Percentiles rank a stretch among this genome's conserved stretches.
Evolutionary conservation across 108 stramenopile genomes (phyloP).

Genomic region (Schizochytrium sp.): DNA sequence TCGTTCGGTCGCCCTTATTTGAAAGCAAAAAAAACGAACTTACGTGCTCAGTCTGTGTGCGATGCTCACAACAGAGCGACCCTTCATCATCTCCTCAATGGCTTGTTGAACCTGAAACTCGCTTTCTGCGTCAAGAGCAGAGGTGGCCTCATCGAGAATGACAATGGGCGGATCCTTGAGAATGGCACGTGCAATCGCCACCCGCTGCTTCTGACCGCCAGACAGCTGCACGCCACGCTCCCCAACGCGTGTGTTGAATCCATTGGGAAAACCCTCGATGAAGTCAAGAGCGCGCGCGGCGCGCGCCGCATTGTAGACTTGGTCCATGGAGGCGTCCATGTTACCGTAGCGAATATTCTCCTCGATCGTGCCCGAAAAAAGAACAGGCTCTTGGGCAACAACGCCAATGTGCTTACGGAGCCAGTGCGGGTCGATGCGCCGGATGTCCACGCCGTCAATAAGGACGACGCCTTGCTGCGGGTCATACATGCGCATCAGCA

Average conservation of each 20-base stretch:
- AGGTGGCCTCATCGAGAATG: constrained; percentile 76
- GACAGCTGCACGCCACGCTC: constrained; percentile 78
- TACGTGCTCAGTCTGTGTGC: constrained; percentile 61
- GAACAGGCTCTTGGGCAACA: constrained; percentile 77
- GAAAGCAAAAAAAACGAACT: background rate
- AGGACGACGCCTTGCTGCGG: constrained; percentile 63
- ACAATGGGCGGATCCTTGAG: constrained; percentile 69
- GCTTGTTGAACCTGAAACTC: constrained; percentile 69
- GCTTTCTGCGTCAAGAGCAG: constrained; percentile 58
- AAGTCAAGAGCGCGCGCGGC: constrained; percentile 67
- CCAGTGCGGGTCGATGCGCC: constrained; percentile 55
- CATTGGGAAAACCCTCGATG: constrained; percentile 62
- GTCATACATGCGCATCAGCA: constrained; percentile 86
- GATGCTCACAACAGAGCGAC: constrained; percentile 64
- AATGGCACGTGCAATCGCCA: constrained; percentile 80
- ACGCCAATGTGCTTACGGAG: constrained; percentile 67
- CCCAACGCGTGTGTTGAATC: constrained; percentile 77
- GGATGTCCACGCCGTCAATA: constrained; percentile 68
- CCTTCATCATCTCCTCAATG: constrained; percentile 55
- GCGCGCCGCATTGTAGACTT: constrained; percentile 51
- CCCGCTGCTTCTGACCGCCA: constrained; percentile 83
- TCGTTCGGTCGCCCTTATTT: background rate
- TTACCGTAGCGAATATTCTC: constrained; percentile 82
- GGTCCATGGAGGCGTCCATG: constrained; percentile 53
- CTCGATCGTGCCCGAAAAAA: constrained; percentile 74